These are phyloP conservation scores for Vaccinium myrtillus DNA, from an alignment of 148 eudicot species.

Conservation along the genomic window DNA sequence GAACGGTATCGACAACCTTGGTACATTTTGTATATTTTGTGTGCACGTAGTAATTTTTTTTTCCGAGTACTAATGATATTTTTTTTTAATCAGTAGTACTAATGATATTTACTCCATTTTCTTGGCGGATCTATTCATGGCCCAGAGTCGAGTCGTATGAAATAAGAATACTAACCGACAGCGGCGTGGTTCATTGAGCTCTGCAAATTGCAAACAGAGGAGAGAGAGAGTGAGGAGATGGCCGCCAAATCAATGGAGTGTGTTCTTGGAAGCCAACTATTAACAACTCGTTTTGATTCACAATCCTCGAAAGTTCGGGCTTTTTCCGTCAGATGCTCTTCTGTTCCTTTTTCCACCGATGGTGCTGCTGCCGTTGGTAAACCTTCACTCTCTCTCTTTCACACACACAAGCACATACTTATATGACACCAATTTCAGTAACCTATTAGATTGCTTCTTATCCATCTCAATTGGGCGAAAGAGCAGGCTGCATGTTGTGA, in stretches of 20 bases:
- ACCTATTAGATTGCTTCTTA: background rate
- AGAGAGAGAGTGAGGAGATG: conserved; percentile 9
- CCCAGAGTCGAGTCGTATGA: background rate
- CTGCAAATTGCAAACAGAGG: background rate
- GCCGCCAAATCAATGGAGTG: conserved; percentile 18
- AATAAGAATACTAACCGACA: background rate
- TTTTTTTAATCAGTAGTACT: too few relatives aligned
- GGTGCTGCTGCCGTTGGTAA: conserved; percentile 22
- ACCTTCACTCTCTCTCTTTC: background rate
- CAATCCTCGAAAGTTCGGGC: conserved; percentile 18
- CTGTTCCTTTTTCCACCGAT: conserved; percentile 27
- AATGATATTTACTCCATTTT: background rate
- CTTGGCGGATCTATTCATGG: background rate
- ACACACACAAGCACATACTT: background rate
- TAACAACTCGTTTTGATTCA: conserved; percentile 16
- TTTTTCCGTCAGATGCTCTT: conserved; percentile 34
- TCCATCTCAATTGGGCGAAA: background rate
- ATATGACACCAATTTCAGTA: background rate
- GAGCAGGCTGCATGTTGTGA: background rate
- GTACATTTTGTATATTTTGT: too few relatives aligned
- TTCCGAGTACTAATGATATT: too few relatives aligned
- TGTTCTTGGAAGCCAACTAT: conserved; percentile 2
- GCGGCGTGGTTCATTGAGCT: background rate
- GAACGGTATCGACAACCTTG: too few relatives aligned
- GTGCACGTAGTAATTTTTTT: too few relatives aligned